Base-by-base conservation (phyloP, 176 grass and related monocot species). In the Tillandsia leiboldiana region DNA sequence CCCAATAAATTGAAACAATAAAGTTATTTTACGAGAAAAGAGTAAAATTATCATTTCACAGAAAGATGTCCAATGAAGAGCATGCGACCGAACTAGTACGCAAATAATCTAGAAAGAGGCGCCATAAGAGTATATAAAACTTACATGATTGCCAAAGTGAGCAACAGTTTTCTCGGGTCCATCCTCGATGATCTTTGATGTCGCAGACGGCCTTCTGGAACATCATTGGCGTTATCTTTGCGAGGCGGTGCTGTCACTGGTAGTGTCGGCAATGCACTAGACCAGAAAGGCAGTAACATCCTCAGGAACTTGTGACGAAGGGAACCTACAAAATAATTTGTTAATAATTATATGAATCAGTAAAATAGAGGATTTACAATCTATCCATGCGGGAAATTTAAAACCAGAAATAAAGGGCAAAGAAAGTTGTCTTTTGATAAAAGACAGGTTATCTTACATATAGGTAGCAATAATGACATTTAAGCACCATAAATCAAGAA, bases 201-300 rank as follows among this genome's bases (percentile, higher is more conserved):
- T 15, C 88, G 78, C 48, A 69, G 13, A 14, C 84, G 84, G 26
- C 79, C 89, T 75, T 97, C 93, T 83, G 74, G 77, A 53, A 67
- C 79, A 79, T 92, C 87, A 77, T 52, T 17, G 49, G 53, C 52
- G 49, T 51, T 72, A 15, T 96, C 92, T 70, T 89, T 92, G 66
- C 83, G 88, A 71, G 84, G 49, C 47, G 94, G 94, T 53, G 72
- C 84, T 53, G 94, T 92, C 67, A 97, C 87, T 18, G 94, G 94
- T 72, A 97, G 78, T 66, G 84, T 90, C 63, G 94, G 94, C 73
- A 97, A 26, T 53, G 79, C 74, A 67, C 77, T 99, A 51, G 89
- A 99, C 94, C 94, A 99, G 84, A 99, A 93, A 79, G 94, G 94
- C 61, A 99, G 82, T 56, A 99, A 77, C 89, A 99, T 93, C 71